Conservation (phyloP, 768 basidiomycete species). For the Porphyrellus cyaneotinctus region DNA sequence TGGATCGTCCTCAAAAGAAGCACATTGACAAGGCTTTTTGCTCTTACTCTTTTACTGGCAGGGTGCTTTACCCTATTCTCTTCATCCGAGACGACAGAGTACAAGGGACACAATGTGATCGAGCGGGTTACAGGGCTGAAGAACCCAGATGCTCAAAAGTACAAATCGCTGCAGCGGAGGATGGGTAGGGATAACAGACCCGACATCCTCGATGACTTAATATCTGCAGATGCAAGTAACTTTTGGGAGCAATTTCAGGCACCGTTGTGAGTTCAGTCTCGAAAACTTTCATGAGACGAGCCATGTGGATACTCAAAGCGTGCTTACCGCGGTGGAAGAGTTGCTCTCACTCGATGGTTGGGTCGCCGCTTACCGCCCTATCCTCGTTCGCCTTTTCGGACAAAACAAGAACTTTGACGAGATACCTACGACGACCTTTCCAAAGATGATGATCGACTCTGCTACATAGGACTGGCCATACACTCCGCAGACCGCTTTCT, state of each 20-base stretch:
- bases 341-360: constrained; percentile 97
- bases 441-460: constrained; percentile 75
- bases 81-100: constrained; percentile 32
- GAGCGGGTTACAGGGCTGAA: too few relatives aligned
- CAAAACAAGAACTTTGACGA: constrained; percentile 72
- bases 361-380: constrained; percentile 95
- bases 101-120: constrained; percentile 54
- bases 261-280: constrained; percentile 78
- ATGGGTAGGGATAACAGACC: constrained; percentile 81
- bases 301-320: too few relatives aligned
- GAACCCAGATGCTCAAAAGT: constrained; percentile 88
- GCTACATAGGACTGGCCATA: constrained; percentile 92
- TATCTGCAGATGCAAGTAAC: constrained; percentile 74
- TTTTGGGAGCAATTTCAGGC: constrained; percentile 92
- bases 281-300: too few relatives aligned
- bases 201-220: constrained; percentile 74
- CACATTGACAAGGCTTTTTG: constrained; percentile 19
- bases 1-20: constrained; percentile 29
- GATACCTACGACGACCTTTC: constrained; percentile 88
- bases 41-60: constrained; percentile 19
- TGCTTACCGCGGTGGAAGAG: constrained; percentile 86
- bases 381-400: constrained; percentile 87
- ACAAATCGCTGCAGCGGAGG: constrained; percentile 83
- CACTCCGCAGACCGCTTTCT: constrained; percentile 99
- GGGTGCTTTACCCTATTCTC: constrained; percentile 21